Evolutionary conservation across 371 early-diverging fungal species (phyloP).

Genomic region (Rhizopus sp.): DNA sequence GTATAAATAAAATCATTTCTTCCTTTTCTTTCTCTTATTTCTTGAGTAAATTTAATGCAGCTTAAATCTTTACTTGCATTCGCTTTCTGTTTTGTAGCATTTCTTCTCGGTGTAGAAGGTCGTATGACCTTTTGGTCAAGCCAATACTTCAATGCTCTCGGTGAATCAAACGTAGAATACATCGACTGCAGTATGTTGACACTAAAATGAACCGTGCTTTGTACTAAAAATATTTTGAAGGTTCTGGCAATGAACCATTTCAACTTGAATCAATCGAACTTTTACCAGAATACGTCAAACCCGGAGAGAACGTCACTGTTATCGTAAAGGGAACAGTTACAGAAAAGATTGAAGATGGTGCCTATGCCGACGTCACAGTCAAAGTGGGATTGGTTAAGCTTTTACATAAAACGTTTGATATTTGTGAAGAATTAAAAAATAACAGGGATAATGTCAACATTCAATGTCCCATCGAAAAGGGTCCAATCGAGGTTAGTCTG

Average conservation of each 20-base stretch:
- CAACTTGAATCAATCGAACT: conserved; percentile 6
- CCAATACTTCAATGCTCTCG: too few species aligned
- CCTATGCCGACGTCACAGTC: conserved; percentile 15
- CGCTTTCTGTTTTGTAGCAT: too few species aligned
- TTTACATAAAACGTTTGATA: conserved; percentile 19
- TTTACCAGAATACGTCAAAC: conserved; percentile 13
- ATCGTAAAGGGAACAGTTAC: conserved; percentile 12
- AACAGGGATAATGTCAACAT: conserved; percentile 19
- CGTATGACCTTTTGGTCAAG: too few species aligned
- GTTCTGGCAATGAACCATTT: not conserved
- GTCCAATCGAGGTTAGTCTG: conserved; percentile 8
- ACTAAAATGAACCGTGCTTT: not conserved
- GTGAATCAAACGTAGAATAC: too few species aligned
- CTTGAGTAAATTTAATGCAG: too few species aligned
- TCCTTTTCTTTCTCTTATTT: too few species aligned
- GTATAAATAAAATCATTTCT: too few species aligned
- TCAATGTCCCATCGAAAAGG: conserved; percentile 24
- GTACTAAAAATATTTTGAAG: not conserved
- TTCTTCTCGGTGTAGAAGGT: too few species aligned
- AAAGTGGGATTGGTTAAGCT: conserved; percentile 20
- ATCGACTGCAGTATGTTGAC: too few species aligned
- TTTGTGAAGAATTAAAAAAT: conserved; percentile 17
- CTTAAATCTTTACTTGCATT: too few species aligned
- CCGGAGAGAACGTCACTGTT: conserved; percentile 20
- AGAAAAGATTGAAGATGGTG: conserved; percentile 3